Evolutionary conservation across 2,329 filamentous ascomycete genomes (phyloP).

Genomic region (Scytalidium lignicola): DNA sequence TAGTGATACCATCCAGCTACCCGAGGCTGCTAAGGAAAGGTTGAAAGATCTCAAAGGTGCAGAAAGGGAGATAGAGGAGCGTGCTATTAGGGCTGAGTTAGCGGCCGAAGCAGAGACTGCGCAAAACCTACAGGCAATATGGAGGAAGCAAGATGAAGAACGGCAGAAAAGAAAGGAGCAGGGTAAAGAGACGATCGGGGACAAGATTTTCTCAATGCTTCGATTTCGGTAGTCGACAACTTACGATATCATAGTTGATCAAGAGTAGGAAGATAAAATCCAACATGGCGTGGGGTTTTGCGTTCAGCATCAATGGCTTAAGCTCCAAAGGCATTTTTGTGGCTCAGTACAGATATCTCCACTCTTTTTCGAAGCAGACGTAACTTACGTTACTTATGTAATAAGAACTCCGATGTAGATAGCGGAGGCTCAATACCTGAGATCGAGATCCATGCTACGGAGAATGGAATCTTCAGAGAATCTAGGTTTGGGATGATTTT

Average conservation of each 20-base stretch:
- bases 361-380: not conserved
- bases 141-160: conserved; percentile 50
- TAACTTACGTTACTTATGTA: not conserved
- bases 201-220: conserved; percentile 31
- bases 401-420: not conserved
- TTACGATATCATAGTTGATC: not conserved
- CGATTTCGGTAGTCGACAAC: conserved; percentile 14
- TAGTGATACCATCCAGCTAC: conserved; percentile 2
- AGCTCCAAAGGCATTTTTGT: not conserved
- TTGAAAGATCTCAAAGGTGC: conserved; percentile 52
- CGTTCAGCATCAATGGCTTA: not conserved
- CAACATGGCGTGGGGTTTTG: not conserved
- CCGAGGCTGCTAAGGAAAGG: conserved; percentile 37
- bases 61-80: conserved; percentile 58
- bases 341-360: not conserved
- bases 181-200: conserved; percentile 40
- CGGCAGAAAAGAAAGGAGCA: conserved; percentile 51
- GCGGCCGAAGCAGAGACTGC: conserved; percentile 57
- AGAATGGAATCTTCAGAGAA: no score
- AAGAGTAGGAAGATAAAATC: not conserved
- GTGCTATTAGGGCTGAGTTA: conserved; percentile 57
- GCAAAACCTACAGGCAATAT: conserved; percentile 47
- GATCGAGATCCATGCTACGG: no score
- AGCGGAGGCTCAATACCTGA: no score
- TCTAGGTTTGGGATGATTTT: no score